Conservation (phyloP, 495 filamentous ascomycete genomes). For the Polyplosphaeria fusca region DNA sequence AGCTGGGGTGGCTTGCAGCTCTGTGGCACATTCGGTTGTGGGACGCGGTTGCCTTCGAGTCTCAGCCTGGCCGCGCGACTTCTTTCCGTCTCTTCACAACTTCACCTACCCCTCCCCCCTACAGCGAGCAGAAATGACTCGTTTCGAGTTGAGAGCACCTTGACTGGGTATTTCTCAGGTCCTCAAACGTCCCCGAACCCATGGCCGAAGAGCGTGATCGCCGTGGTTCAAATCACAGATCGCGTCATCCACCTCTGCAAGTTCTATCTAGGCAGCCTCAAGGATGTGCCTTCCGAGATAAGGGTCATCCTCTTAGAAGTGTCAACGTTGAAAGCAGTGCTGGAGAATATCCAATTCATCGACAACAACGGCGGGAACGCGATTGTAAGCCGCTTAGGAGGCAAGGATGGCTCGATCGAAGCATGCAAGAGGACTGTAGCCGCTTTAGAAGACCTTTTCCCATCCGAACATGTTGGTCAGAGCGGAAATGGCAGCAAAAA, state of each 20-base stretch:
- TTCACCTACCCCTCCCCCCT: background rate
- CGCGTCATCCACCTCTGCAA: constrained; percentile 33
- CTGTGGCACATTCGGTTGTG: background rate
- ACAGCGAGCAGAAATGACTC: too few relatives aligned
- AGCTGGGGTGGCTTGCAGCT: background rate
- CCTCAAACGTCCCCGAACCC: background rate
- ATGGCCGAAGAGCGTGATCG: constrained; percentile 16
- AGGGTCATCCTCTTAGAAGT: constrained; percentile 32
- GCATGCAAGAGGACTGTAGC: background rate
- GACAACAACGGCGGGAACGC: background rate
- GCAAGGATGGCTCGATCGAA: constrained; percentile 4
- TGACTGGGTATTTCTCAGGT: background rate
- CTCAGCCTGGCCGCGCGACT: background rate
- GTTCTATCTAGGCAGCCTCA: constrained; percentile 29
- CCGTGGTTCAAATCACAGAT: constrained; percentile 36
- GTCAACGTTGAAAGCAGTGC: constrained; percentile 25
- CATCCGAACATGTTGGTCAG: background rate
- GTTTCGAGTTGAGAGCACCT: too few relatives aligned
- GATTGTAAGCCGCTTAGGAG: background rate
- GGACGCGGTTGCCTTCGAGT: background rate
- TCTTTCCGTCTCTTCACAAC: background rate
- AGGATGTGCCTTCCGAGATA: constrained; percentile 32
- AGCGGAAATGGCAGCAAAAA: background rate
- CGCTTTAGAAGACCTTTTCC: background rate
- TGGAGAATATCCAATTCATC: constrained; percentile 32